A percentile compares a stretch with the other conserved stretches of the same genome.
Conservation (phyloP, 805 yeast genomes). For the Saturnispora sekii region DNA sequence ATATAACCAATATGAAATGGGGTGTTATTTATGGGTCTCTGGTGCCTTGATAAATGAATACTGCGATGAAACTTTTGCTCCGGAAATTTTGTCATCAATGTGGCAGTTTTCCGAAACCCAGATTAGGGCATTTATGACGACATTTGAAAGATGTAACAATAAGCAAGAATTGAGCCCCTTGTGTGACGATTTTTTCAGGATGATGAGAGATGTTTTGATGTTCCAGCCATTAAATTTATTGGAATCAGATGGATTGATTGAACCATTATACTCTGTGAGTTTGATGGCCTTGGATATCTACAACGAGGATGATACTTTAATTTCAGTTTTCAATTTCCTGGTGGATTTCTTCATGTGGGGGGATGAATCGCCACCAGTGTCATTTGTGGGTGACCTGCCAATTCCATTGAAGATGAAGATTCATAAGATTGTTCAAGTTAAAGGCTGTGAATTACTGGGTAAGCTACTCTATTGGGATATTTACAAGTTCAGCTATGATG, state of each 20-base stretch:
- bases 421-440: slow-evolving; percentile 27
- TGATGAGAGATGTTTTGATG: slow-evolving; percentile 70
- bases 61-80: slow-evolving; percentile 34
- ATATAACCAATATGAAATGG: slow-evolving; percentile 57
- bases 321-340: slow-evolving; percentile 61
- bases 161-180: slow-evolving; percentile 38
- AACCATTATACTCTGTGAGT: slow-evolving; percentile 49
- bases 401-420: slow-evolving; percentile 40
- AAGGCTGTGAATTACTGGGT: slow-evolving; percentile 50
- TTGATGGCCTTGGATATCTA: slow-evolving; percentile 40
- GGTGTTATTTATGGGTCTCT: slow-evolving; percentile 85
- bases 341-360: slow-evolving; percentile 86
- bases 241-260: slow-evolving; percentile 35
- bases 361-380: slow-evolving; percentile 66
- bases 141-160: slow-evolving; percentile 22
- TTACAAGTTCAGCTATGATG: slow-evolving; percentile 59
- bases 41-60: slow-evolving; percentile 73
- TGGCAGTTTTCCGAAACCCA: slow-evolving; percentile 71
- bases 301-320: slow-evolving; percentile 63
- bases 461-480: slow-evolving; percentile 58
- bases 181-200: slow-evolving; percentile 78
- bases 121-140: slow-evolving; percentile 43
- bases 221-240: slow-evolving; percentile 54
- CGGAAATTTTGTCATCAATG: slow-evolving; percentile 30
- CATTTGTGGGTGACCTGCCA: slow-evolving; percentile 52